phyloP scores from a whole-genome alignment of 768 basidiomycete species.

The Rhizopogon salebrosus region DNA sequence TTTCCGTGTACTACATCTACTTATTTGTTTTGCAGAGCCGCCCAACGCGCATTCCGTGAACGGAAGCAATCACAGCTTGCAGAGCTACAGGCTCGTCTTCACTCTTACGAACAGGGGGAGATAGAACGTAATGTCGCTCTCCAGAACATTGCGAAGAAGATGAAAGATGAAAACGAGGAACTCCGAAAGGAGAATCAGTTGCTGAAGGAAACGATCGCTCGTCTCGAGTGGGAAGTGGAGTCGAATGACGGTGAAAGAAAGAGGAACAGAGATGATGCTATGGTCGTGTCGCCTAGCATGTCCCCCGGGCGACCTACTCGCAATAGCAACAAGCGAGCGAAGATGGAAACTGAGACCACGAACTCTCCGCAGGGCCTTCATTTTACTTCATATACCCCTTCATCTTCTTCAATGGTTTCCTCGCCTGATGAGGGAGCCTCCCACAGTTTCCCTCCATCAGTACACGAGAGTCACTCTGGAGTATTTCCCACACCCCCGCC shows the following conservation, averaged over 20 bases:
- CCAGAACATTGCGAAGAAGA: conserved; percentile 74
- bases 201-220: conserved; percentile 48
- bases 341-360: conserved; percentile 20
- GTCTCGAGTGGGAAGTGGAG: conserved; percentile 34
- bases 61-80: conserved; percentile 85
- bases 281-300: conserved; percentile 24
- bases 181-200: conserved; percentile 62
- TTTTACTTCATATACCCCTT: conserved; percentile 23
- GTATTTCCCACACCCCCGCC: conserved; percentile 24
- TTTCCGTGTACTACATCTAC: background rate
- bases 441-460: conserved; percentile 28
- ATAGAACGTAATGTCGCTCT: conserved; percentile 82
- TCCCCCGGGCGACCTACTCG: conserved; percentile 20
- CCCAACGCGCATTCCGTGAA: conserved; percentile 86
- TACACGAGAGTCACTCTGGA: conserved; percentile 18
- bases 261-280: conserved; percentile 51
- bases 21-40: conserved; percentile 48
- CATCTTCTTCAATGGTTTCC: conserved; percentile 46
- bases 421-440: conserved; percentile 39
- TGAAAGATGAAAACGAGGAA: conserved; percentile 82
- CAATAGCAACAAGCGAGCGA: conserved; percentile 31
- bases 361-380: conserved; percentile 14
- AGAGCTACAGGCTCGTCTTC: conserved; percentile 80
- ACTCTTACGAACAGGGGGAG: conserved; percentile 86
- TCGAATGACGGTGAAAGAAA: conserved; percentile 43